Evolutionary conservation across 192 early-diverging fungal species (phyloP).

Genomic region (Pilobolus umbonatus): DNA sequence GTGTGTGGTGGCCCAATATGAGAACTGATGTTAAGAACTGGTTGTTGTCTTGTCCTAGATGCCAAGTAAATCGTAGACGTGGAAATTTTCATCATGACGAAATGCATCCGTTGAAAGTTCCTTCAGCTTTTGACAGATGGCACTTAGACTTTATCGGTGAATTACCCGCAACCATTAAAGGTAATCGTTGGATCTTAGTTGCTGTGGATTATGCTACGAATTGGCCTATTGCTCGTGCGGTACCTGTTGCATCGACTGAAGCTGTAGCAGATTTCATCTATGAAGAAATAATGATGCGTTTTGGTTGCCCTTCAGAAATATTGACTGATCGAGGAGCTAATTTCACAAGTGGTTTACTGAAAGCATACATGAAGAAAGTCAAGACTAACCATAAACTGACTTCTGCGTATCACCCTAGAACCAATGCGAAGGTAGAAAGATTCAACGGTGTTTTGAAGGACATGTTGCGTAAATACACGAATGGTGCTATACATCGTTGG

Average conservation of each 20-base stretch:
- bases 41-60: neutral
- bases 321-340: no score
- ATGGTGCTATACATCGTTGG: slow-evolving; percentile 8
- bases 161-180: neutral
- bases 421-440: slow-evolving; percentile 20
- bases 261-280: slow-evolving; percentile 18
- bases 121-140: neutral
- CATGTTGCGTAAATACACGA: slow-evolving; percentile 2
- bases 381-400: slow-evolving; percentile 15
- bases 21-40: neutral
- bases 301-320: no score
- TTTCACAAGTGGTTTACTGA: no score
- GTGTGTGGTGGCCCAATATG: slow-evolving; percentile 19
- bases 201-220: slow-evolving; percentile 30
- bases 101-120: slow-evolving; percentile 1
- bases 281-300: slow-evolving; percentile 20
- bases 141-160: slow-evolving; percentile 11
- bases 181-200: slow-evolving; percentile 20
- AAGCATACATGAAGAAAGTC: no score
- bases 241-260: slow-evolving; percentile 12
- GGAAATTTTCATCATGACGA: neutral
- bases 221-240: slow-evolving; percentile 24
- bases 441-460: slow-evolving; percentile 11
- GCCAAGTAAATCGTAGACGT: neutral
- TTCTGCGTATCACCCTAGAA: slow-evolving; percentile 17